A percentile compares a stretch with the other conserved stretches of the same genome.
phyloP scores from a whole-genome alignment of 2,329 filamentous ascomycete genomes.

The Colletotrichum sp. region DNA sequence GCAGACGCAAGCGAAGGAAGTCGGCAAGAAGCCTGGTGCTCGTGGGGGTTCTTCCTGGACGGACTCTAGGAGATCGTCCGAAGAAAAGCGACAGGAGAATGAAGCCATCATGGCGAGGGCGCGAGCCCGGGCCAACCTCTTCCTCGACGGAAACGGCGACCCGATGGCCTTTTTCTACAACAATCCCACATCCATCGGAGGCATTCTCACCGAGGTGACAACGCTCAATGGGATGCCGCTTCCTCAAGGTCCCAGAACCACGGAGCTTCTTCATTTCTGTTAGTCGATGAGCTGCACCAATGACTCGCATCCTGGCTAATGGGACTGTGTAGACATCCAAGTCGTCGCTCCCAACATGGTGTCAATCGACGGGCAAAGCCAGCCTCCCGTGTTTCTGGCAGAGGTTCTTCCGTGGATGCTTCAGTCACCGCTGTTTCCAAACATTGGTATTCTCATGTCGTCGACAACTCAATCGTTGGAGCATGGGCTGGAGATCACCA shows the following conservation, averaged over 20 bases:
- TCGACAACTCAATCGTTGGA: constrained; percentile 31
- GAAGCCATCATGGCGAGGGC: background rate
- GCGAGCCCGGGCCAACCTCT: constrained; percentile 1
- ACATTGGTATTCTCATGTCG: constrained; percentile 32
- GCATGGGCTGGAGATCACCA: constrained; percentile 20
- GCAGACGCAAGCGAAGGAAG: background rate
- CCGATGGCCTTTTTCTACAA: constrained; percentile 22
- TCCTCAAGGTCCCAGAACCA: constrained; percentile 24
- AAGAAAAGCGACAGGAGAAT: background rate
- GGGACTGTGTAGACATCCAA: constrained; percentile 22
- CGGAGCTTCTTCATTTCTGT: constrained; percentile 32
- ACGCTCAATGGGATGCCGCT: constrained; percentile 42
- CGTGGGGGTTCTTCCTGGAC: background rate
- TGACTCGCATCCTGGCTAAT: background rate
- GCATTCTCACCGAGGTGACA: constrained; percentile 27
- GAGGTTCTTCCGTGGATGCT: constrained; percentile 33
- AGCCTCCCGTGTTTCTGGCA: constrained; percentile 25
- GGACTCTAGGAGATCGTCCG: background rate
- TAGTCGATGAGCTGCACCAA: constrained; percentile 3
- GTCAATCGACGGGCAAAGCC: constrained; percentile 31
- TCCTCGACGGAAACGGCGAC: constrained; percentile 25
- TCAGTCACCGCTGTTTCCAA: constrained; percentile 32
- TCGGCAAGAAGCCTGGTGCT: background rate
- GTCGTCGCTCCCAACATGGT: constrained; percentile 33
- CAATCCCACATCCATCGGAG: constrained; percentile 21